Evolutionary conservation across 257 asterid species (phyloP).

Genomic region (Ligustrum vulgare): DNA sequence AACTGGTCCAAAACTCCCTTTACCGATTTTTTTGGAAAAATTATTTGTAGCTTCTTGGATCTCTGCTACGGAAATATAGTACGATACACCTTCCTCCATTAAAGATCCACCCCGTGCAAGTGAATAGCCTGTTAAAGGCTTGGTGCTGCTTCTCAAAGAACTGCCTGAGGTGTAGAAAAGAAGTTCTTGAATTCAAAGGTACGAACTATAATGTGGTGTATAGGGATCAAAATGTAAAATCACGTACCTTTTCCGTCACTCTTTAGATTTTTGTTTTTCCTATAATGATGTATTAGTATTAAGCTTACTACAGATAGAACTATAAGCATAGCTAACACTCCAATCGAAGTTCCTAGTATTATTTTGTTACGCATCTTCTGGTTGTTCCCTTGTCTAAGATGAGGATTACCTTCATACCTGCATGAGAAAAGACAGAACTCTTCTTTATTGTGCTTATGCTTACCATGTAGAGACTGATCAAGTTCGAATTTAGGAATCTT

Average conservation of each 20-base stretch:
- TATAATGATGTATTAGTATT: slow-evolving; percentile 44
- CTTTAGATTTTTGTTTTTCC: slow-evolving; percentile 38
- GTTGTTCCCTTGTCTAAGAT: slow-evolving; percentile 42
- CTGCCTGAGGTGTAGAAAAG: slow-evolving; percentile 39
- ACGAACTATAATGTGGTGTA: not conserved
- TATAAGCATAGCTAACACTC: slow-evolving; percentile 55
- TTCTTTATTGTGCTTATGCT: not conserved
- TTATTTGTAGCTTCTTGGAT: slow-evolving; percentile 74
- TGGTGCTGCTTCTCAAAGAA: slow-evolving; percentile 57
- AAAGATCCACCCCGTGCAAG: slow-evolving; percentile 68
- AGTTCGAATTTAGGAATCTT: not conserved
- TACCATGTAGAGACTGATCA: no score
- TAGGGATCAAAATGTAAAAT: not conserved
- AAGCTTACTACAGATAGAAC: slow-evolving; percentile 55
- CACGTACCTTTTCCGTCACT: slow-evolving; percentile 50
- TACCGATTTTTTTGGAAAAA: slow-evolving; percentile 77
- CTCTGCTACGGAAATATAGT: slow-evolving; percentile 69
- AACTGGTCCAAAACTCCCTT: slow-evolving; percentile 97
- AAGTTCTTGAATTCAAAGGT: slow-evolving; percentile 6
- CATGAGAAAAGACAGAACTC: slow-evolving; percentile 16
- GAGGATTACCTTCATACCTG: slow-evolving; percentile 81
- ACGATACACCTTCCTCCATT: slow-evolving; percentile 92
- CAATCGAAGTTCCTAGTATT: slow-evolving; percentile 56
- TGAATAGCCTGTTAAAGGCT: slow-evolving; percentile 46
- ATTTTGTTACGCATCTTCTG: slow-evolving; percentile 42